Evolutionary conservation across 768 basidiomycete genomes (phyloP).

Genomic region (Pisolithus sp.): DNA sequence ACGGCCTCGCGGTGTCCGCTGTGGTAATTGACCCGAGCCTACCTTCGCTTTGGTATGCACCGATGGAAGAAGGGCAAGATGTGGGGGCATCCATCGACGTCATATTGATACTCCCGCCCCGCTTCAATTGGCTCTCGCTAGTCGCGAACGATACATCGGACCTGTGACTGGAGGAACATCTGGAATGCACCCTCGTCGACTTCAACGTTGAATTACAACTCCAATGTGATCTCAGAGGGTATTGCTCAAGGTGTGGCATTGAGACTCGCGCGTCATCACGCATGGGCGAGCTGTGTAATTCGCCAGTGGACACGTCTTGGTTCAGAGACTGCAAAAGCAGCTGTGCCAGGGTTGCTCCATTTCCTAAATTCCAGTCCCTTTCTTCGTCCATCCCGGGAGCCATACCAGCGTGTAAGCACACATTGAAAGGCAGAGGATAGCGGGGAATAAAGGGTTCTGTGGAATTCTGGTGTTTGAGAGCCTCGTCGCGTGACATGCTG

Average conservation of each 20-base stretch:
- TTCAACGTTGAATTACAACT: slow-evolving; percentile 26
- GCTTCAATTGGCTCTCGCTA: not conserved
- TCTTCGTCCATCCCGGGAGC: slow-evolving; percentile 1
- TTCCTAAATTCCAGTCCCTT: slow-evolving; percentile 18
- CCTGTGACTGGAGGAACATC: not conserved
- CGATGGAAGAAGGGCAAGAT: not conserved
- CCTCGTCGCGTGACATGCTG: slow-evolving; percentile 12
- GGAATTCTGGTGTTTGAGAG: slow-evolving; percentile 22
- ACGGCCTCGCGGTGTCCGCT: no score
- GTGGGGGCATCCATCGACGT: not conserved
- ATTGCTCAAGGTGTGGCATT: slow-evolving; percentile 14
- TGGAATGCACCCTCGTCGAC: slow-evolving; percentile 9
- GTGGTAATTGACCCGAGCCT: not conserved
- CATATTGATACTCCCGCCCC: no score
- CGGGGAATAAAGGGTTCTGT: slow-evolving; percentile 20
- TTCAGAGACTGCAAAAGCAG: slow-evolving; percentile 25
- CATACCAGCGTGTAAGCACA: slow-evolving; percentile 10
- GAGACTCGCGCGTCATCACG: not conserved
- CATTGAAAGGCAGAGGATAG: slow-evolving; percentile 8
- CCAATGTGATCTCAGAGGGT: slow-evolving; percentile 22
- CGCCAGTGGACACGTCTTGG: slow-evolving; percentile 5
- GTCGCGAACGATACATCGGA: not conserved
- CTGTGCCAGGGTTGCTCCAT: slow-evolving; percentile 24
- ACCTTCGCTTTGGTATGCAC: not conserved
- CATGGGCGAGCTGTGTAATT: not conserved